Conservation (phyloP, 768 basidiomycete species). For the Hygrophoropsis aurantiaca region DNA sequence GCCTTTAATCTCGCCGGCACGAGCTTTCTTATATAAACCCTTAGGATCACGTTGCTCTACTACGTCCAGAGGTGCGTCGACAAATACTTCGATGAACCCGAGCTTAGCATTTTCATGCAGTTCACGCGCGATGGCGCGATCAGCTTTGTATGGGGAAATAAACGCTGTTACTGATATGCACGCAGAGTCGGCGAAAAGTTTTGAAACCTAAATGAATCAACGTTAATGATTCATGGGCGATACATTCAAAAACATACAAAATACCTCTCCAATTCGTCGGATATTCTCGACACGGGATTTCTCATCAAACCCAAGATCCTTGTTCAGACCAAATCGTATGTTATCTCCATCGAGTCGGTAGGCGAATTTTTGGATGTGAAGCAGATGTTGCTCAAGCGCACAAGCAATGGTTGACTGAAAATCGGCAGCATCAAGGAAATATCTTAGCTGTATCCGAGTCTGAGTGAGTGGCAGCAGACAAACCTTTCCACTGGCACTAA, state of each 20-base stretch:
- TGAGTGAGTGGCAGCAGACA: conserved; percentile 9
- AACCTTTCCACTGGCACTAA: conserved; percentile 95
- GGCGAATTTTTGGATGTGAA: conserved; percentile 80
- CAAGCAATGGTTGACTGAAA: conserved; percentile 94
- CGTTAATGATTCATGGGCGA: conserved; percentile 6
- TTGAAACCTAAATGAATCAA: conserved; percentile 69
- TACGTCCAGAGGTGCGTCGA: conserved; percentile 87
- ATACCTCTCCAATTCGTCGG: conserved; percentile 91
- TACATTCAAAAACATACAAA: conserved; percentile 8
- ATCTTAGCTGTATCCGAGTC: too few species aligned
- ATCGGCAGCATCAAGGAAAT: too few species aligned
- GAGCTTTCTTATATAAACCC: conserved; percentile 94
- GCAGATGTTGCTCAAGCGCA: conserved; percentile 92
- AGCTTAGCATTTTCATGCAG: conserved; percentile 74
- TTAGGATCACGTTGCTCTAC: conserved; percentile 96
- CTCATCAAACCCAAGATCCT: conserved; percentile 92
- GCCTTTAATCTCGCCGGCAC: conserved; percentile 97
- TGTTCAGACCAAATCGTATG: conserved; percentile 94
- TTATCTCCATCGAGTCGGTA: conserved; percentile 98
- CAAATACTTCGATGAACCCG: conserved; percentile 90
- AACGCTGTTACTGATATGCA: conserved; percentile 92
- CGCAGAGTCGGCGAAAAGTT: conserved; percentile 87
- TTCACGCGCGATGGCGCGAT: conserved; percentile 78
- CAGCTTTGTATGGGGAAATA: conserved; percentile 94
- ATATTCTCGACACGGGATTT: conserved; percentile 94